A percentile compares a stretch with the other conserved stretches of the same genome.
Evolutionary conservation across 2,329 filamentous ascomycete species (phyloP).

Genomic region (Penicillium frequentans): DNA sequence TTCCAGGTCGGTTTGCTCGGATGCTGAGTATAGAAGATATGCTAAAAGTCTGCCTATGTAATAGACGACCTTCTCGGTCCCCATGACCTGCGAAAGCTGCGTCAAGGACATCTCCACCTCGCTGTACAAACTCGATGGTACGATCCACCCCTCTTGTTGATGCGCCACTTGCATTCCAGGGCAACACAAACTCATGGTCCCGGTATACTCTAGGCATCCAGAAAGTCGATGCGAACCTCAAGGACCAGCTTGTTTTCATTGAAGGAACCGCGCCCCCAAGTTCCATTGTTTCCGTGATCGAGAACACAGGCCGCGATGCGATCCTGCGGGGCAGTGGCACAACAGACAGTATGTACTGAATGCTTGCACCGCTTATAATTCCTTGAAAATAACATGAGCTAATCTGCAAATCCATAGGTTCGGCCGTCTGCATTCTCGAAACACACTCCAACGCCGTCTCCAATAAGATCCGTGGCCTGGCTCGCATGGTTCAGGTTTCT

Average conservation of each 20-base stretch:
- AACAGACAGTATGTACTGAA: conserved; percentile 66
- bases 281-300: conserved; percentile 82
- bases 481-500: conserved; percentile 89
- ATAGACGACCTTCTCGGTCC: conserved; percentile 91
- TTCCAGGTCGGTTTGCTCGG: conserved; percentile 42
- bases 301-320: conserved; percentile 86
- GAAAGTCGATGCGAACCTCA: conserved; percentile 78
- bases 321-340: conserved; percentile 87
- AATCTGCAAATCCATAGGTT: conserved; percentile 24
- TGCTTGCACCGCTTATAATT: background rate
- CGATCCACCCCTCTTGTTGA: conserved; percentile 11
- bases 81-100: conserved; percentile 86
- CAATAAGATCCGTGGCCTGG: conserved; percentile 78
- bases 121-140: conserved; percentile 70
- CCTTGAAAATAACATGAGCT: background rate
- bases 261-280: conserved; percentile 90
- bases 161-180: background rate
- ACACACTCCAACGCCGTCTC: conserved; percentile 64
- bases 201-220: conserved; percentile 61
- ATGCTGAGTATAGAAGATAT: background rate
- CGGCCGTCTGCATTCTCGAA: conserved; percentile 88
- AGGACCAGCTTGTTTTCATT: conserved; percentile 79
- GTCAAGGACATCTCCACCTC: conserved; percentile 81
- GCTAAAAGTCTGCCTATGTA: background rate
- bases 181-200: background rate